Evolutionary conservation across 345 rosid genomes (phyloP).

Genomic region (Citrus inodora): DNA sequence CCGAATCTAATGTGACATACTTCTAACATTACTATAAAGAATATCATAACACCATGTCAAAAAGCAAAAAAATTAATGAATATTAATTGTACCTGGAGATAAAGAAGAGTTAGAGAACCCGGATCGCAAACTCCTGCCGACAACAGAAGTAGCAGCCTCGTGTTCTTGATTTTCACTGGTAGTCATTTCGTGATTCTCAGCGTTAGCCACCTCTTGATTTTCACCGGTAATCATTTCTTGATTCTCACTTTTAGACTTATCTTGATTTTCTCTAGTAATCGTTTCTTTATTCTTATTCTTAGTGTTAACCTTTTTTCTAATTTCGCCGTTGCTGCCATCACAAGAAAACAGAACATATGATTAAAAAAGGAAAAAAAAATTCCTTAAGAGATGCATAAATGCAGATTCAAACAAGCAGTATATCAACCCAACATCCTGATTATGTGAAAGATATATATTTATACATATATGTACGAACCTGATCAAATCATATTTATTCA

Average conservation of each 20-base stretch:
- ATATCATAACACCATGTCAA: not conserved
- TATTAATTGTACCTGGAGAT: conserved; percentile 35
- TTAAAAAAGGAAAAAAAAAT: not conserved
- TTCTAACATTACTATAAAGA: conserved; percentile 1
- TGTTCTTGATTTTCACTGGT: conserved; percentile 27
- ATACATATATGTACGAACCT: too few species aligned
- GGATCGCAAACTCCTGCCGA: conserved; percentile 34
- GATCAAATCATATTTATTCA: not conserved
- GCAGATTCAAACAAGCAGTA: not conserved
- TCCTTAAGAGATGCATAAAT: not conserved
- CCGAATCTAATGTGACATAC: conserved; percentile 27
- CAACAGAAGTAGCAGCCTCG: conserved; percentile 16
- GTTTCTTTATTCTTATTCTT: too few species aligned
- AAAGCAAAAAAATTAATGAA: not conserved
- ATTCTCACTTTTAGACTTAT: too few species aligned
- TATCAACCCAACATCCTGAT: too few species aligned
- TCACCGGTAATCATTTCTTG: not conserved
- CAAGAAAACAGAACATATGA: not conserved
- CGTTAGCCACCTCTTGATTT: not conserved
- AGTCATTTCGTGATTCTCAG: conserved; percentile 25
- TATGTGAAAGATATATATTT: too few species aligned
- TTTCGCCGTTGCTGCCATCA: conserved; percentile 22
- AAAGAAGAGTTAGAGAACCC: conserved; percentile 49
- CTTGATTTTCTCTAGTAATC: too few species aligned
- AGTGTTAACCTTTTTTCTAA: too few species aligned